Evolutionary conservation across 2,329 filamentous ascomycete species (phyloP).

Genomic region (Beauveria pseudobassiana): DNA sequence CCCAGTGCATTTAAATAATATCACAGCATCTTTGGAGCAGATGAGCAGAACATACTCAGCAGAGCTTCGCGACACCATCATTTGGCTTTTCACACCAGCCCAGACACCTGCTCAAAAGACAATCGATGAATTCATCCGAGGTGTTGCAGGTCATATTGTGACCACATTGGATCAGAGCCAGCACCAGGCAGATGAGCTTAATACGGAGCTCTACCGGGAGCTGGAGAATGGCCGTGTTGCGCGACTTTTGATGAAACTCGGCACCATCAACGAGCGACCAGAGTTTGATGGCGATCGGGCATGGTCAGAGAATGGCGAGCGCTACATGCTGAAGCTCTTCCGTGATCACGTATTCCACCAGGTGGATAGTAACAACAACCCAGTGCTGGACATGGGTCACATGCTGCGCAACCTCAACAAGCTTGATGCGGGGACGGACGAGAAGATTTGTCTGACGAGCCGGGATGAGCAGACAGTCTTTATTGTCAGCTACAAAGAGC

Average conservation of each 20-base stretch:
- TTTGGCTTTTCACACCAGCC: slow-evolving; percentile 70
- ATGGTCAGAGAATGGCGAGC: slow-evolving; percentile 90
- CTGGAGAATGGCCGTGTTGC: slow-evolving; percentile 84
- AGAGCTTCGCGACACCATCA: slow-evolving; percentile 69
- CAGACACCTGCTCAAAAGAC: slow-evolving; percentile 52
- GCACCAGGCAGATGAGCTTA: slow-evolving; percentile 71
- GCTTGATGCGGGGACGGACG: slow-evolving; percentile 80
- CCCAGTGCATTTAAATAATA: slow-evolving; percentile 47
- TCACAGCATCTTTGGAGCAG: slow-evolving; percentile 66
- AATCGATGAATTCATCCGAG: slow-evolving; percentile 70
- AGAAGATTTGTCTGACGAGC: slow-evolving; percentile 77
- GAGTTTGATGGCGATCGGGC: slow-evolving; percentile 69
- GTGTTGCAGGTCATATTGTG: slow-evolving; percentile 71
- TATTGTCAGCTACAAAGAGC: slow-evolving; percentile 81
- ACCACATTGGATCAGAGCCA: slow-evolving; percentile 69
- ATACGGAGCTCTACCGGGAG: slow-evolving; percentile 65
- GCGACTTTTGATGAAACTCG: slow-evolving; percentile 73
- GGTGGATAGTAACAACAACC: slow-evolving; percentile 75
- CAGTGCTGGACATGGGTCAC: slow-evolving; percentile 80
- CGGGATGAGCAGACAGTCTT: slow-evolving; percentile 87
- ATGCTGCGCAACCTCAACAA: slow-evolving; percentile 85
- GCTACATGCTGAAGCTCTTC: slow-evolving; percentile 90
- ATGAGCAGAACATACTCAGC: slow-evolving; percentile 69
- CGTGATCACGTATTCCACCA: slow-evolving; percentile 97
- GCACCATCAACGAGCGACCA: slow-evolving; percentile 80